phyloP scores from a whole-genome alignment of 305 asterid genomes.

The Fraxinus ornus region DNA sequence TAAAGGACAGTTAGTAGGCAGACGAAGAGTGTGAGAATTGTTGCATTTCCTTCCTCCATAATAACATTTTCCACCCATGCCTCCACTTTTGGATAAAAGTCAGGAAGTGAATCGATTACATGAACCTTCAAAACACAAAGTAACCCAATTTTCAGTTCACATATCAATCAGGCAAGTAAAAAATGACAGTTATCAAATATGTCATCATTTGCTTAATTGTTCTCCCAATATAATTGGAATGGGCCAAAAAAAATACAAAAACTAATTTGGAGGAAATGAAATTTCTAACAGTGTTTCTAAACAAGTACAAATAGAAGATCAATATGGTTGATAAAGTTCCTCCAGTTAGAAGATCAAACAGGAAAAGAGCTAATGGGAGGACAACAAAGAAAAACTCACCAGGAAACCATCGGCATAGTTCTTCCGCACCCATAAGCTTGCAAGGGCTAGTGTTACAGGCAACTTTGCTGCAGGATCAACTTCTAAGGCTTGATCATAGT shows the following conservation, averaged over 20 bases:
- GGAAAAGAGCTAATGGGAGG: not conserved
- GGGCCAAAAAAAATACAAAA: not conserved
- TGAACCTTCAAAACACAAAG: slow-evolving; percentile 43
- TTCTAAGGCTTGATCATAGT: slow-evolving; percentile 82
- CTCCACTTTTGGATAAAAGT: slow-evolving; percentile 71
- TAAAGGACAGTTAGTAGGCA: slow-evolving; percentile 92
- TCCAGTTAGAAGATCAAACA: not conserved
- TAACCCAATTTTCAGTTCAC: not conserved
- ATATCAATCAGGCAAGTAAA: not conserved
- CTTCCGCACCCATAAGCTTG: slow-evolving; percentile 83
- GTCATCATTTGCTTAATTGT: not conserved
- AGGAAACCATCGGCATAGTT: slow-evolving; percentile 72
- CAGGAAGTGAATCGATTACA: slow-evolving; percentile 82
- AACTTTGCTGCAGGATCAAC: slow-evolving; percentile 74
- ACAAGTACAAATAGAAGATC: not conserved
- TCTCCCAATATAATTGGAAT: not conserved
- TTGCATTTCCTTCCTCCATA: slow-evolving; percentile 98
- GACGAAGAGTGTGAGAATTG: slow-evolving; percentile 79
- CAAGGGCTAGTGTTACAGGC: slow-evolving; percentile 89
- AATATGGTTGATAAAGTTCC: not conserved
- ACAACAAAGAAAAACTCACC: slow-evolving; percentile 38
- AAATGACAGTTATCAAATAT: not conserved
- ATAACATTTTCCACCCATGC: slow-evolving; percentile 81
- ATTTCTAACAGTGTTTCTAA: not conserved
- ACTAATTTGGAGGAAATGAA: not conserved